These are phyloP conservation scores for Agrocybe chaxingu DNA, from an alignment of 768 basidiomycete species.

Conservation along the genomic window DNA sequence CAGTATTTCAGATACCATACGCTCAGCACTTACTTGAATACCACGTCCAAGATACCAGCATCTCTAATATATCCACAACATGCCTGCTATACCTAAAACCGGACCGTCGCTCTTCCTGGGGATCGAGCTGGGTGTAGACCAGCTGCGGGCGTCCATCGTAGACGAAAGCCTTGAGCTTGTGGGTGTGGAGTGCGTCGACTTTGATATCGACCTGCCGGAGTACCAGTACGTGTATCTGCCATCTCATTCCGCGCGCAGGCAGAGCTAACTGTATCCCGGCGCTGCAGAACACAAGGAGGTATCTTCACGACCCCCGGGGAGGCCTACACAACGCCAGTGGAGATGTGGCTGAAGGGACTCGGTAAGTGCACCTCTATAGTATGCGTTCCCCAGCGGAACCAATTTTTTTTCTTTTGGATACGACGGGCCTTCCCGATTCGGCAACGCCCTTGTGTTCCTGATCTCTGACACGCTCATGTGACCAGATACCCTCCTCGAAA, in stretches of 20 bases:
- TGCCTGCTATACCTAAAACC: constrained; percentile 43
- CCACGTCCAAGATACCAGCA: constrained; percentile 24
- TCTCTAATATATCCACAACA: constrained; percentile 30
- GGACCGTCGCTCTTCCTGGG: constrained; percentile 70
- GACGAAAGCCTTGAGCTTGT: constrained; percentile 81
- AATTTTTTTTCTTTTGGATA: constrained; percentile 47
- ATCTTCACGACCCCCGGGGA: constrained; percentile 86
- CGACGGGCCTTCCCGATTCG: constrained; percentile 24
- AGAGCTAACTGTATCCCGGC: constrained; percentile 2
- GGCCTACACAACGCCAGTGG: constrained; percentile 83
- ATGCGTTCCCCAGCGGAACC: constrained; percentile 48
- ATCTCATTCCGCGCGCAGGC: background rate
- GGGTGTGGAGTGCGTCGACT: constrained; percentile 80
- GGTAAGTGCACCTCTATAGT: constrained; percentile 46
- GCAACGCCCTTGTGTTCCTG: constrained; percentile 28
- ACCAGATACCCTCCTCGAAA: constrained; percentile 75
- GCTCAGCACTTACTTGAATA: constrained; percentile 18
- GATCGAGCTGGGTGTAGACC: constrained; percentile 82
- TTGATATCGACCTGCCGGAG: constrained; percentile 75
- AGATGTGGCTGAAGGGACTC: constrained; percentile 88
- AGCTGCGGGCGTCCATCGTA: constrained; percentile 78
- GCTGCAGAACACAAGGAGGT: constrained; percentile 73
- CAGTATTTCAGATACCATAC: constrained; percentile 9
- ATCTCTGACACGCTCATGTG: constrained; percentile 24
- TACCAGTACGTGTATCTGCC: constrained; percentile 61